phyloP scores from a whole-genome alignment of 768 basidiomycete species.

The Nidularia pulvinata region DNA sequence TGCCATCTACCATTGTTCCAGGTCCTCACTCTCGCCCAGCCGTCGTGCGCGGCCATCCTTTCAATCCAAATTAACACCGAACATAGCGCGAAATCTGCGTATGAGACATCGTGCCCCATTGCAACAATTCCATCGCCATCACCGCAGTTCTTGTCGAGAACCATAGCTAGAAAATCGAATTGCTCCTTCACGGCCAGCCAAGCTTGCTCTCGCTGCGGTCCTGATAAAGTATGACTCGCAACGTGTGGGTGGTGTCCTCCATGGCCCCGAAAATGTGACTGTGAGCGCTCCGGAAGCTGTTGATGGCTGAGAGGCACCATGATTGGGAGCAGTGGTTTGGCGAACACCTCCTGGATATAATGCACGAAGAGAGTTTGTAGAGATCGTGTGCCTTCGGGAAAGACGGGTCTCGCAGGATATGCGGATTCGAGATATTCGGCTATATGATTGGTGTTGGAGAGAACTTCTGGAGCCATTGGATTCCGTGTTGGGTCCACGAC shows the following conservation, averaged over 20 bases:
- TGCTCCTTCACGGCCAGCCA: constrained; percentile 68
- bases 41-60: constrained; percentile 70
- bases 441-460: constrained; percentile 62
- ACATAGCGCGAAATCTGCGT: constrained; percentile 76
- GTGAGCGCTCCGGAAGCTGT: constrained; percentile 53
- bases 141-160: constrained; percentile 67
- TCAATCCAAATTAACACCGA: constrained; percentile 77
- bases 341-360: constrained; percentile 65
- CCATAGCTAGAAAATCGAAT: constrained; percentile 60
- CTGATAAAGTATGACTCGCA: constrained; percentile 14
- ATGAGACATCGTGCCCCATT: constrained; percentile 66
- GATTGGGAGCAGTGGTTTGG: constrained; percentile 65
- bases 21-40: constrained; percentile 64
- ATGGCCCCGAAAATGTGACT: constrained; percentile 41
- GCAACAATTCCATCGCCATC: constrained; percentile 66
- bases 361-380: constrained; percentile 71
- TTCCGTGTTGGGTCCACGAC: constrained; percentile 59
- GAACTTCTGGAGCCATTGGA: constrained; percentile 41
- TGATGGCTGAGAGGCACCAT: constrained; percentile 71
- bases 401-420: constrained; percentile 70
- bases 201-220: constrained; percentile 57
- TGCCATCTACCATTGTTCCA: constrained; percentile 76
- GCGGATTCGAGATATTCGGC: constrained; percentile 71
- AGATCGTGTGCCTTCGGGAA: constrained; percentile 70
- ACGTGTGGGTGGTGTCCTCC: constrained; percentile 8